Percentiles rank a stretch among this genome's conserved stretches.
Evolutionary conservation across 2,329 filamentous ascomycete species (phyloP).

Genomic region (Fusarium miscanthi): DNA sequence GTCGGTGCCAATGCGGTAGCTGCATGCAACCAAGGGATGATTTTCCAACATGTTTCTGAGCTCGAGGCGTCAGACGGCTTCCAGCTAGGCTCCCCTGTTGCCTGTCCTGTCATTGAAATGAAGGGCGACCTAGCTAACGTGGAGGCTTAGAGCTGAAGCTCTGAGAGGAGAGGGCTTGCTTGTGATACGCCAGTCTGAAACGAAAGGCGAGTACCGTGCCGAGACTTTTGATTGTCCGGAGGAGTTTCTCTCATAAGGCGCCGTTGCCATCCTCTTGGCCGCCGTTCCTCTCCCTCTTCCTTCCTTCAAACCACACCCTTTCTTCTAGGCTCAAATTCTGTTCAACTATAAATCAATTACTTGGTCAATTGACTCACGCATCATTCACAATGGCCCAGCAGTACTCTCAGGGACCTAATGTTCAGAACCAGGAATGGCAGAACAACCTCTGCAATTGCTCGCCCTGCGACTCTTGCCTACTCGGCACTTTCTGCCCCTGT

Average conservation of each 20-base stretch:
- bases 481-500: conserved; percentile 57
- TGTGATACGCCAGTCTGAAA: conserved; percentile 18
- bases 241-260: conserved; percentile 19
- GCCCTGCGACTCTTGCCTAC: conserved; percentile 53
- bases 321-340: background rate
- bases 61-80: conserved; percentile 27
- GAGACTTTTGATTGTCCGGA: conserved; percentile 14
- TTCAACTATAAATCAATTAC: background rate
- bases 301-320: background rate
- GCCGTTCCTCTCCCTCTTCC: background rate
- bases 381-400: conserved; percentile 42
- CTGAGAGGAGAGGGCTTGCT: conserved; percentile 1
- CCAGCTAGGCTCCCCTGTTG: conserved; percentile 34
- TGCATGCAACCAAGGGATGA: conserved; percentile 4
- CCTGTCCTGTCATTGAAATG: conserved; percentile 35
- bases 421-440: conserved; percentile 52
- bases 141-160: conserved; percentile 26
- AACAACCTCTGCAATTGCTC: conserved; percentile 54
- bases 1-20: background rate
- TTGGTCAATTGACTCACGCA: background rate
- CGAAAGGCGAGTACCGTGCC: conserved; percentile 19
- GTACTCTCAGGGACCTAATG: conserved; percentile 42
- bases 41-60: background rate
- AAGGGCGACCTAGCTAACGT: conserved; percentile 29
- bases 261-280: conserved; percentile 1